Percentiles rank a stretch among this genome's conserved stretches.
These are phyloP conservation scores for Globisporangium paddicum DNA, from an alignment of 352 stramenopile species.

Conservation along the genomic window DNA sequence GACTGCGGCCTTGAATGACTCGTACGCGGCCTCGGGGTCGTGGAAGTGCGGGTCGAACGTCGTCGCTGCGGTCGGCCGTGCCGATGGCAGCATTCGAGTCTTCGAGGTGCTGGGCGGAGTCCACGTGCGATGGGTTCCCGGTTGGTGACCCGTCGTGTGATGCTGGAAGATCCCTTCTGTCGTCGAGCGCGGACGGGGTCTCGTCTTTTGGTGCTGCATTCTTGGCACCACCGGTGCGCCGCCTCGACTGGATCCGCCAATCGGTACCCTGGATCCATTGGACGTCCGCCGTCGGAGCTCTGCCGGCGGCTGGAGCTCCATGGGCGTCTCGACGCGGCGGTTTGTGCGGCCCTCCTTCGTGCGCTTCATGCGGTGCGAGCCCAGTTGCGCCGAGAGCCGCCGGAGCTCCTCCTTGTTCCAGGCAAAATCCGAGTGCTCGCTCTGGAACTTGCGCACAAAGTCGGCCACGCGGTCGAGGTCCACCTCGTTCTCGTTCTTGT, in stretches of 20 bases:
- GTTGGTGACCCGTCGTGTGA: not conserved
- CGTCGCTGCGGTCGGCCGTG: not conserved
- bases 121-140: slow-evolving; percentile 1
- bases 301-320: slow-evolving; percentile 4
- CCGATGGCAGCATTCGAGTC: not conserved
- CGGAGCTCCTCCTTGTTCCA: slow-evolving; percentile 38
- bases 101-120: slow-evolving; percentile 1
- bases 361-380: slow-evolving; percentile 20
- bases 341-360: slow-evolving; percentile 15
- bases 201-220: not conserved
- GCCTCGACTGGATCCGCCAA: not conserved
- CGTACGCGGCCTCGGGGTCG: slow-evolving; percentile 11
- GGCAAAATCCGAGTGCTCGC: slow-evolving; percentile 15
- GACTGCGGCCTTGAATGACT: slow-evolving; percentile 13
- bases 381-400: slow-evolving; percentile 18
- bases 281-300: slow-evolving; percentile 1
- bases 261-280: too few relatives aligned
- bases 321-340: slow-evolving; percentile 6
- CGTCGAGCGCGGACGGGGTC: slow-evolving; percentile 1
- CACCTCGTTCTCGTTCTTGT: slow-evolving; percentile 9
- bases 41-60: slow-evolving; percentile 5
- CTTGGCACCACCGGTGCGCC: not conserved
- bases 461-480: slow-evolving; percentile 25
- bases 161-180: slow-evolving; percentile 11
- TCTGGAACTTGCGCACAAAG: slow-evolving; percentile 22